Base-by-base conservation (phyloP, 1,284 basidiomycete genomes). In the Rugosomyces carneus region DNA sequence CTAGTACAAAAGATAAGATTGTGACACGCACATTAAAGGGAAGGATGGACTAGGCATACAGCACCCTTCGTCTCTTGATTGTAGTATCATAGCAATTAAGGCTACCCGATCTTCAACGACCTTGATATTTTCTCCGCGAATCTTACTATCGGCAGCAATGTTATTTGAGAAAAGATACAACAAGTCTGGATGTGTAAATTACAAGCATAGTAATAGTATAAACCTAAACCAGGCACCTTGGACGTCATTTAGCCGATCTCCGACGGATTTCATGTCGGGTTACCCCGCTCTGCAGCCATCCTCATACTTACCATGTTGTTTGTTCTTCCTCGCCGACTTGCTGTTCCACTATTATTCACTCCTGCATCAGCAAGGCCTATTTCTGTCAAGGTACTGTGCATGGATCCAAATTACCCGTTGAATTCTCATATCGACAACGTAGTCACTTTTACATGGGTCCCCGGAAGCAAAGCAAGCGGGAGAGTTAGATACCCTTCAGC, bases 21-120 rank as follows among this genome's bases (percentile, higher is more conserved):
- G 76, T 91, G 55, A 89, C 87, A 39, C 84, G 91, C 57, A 90
- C 84, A 53, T 69, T 96, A 62, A 91, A 92, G 66, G 84, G 81
- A 40, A 80, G 93, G 62, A 94, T 95, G 91, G 93, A 96, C 67
- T 96, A 78, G 73, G 55, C 45, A 42, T 40, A 13, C 10, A 0
- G 10, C 13, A 16, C 5, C 3, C 3, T 3, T n/a, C 29, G 3
- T 13, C 11, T 31, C 7, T 31, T 31, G 13, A 15, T n/a, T n/a
- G 31, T 34, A 34, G 6, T 15, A 34, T 29, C 9, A 10, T 29
- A 10, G 9, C 9, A 10, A 29, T 9, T 29, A n/a, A n/a, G n/a
- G n/a, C n/a, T n/a, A n/a, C n/a, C n/a, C n/a, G n/a, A n/a, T n/a
- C n/a, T n/a, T n/a, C n/a, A n/a, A n/a, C n/a, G n/a, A n/a, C n/a